phyloP scores from a whole-genome alignment of 2,329 filamentous ascomycete genomes.

The Raffaelea ambrosiae region DNA sequence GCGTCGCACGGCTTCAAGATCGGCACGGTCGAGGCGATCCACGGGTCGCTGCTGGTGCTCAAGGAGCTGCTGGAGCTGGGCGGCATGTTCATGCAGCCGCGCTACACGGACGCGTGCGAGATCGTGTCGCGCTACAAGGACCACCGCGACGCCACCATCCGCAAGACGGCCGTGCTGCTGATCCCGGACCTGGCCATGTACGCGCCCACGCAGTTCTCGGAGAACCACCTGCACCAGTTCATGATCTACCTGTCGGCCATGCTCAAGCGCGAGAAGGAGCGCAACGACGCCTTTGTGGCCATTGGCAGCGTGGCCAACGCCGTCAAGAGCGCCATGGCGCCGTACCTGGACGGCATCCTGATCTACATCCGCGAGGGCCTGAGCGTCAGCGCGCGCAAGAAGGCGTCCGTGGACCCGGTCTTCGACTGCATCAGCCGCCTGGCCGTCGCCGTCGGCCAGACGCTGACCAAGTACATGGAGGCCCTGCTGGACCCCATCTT shows the following conservation, averaged over 20 bases:
- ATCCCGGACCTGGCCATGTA: slow-evolving; percentile 93
- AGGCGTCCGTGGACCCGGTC: slow-evolving; percentile 65
- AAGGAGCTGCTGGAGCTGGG: slow-evolving; percentile 91
- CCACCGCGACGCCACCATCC: slow-evolving; percentile 78
- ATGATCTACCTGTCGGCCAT: slow-evolving; percentile 95
- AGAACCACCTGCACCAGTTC: slow-evolving; percentile 83
- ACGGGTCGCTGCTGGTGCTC: slow-evolving; percentile 87
- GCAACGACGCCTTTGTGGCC: slow-evolving; percentile 88
- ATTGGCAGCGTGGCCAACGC: slow-evolving; percentile 96
- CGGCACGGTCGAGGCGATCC: slow-evolving; percentile 77
- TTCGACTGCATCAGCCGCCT: slow-evolving; percentile 98
- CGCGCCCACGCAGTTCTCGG: slow-evolving; percentile 80
- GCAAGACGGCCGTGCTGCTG: slow-evolving; percentile 80
- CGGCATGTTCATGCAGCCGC: slow-evolving; percentile 98
- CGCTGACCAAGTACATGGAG: slow-evolving; percentile 97
- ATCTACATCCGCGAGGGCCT: slow-evolving; percentile 90
- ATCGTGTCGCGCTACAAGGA: slow-evolving; percentile 90
- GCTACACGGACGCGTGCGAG: slow-evolving; percentile 87
- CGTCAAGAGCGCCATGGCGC: slow-evolving; percentile 88
- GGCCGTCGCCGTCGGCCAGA: slow-evolving; percentile 89
- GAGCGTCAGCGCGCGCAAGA: slow-evolving; percentile 64
- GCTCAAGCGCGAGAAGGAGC: slow-evolving; percentile 88
- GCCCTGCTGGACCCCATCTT: slow-evolving; percentile 93
- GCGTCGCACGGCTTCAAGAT: slow-evolving; percentile 70
- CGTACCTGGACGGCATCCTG: slow-evolving; percentile 89